phyloP scores from a whole-genome alignment of 129 eudicot genomes.

The Silybum marianum region DNA sequence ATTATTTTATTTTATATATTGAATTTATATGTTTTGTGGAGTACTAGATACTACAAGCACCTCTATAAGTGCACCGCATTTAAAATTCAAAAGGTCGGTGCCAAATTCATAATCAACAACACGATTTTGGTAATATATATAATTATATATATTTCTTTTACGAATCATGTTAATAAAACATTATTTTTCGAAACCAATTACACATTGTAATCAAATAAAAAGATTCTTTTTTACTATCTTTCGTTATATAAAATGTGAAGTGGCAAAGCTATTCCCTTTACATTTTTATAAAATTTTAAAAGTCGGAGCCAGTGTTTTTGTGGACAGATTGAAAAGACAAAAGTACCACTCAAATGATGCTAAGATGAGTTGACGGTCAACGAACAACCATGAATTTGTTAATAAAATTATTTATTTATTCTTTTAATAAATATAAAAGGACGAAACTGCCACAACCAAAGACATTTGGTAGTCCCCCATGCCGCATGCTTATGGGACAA shows the following conservation, averaged over 20 bases:
- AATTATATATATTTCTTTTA: not conserved
- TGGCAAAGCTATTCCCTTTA: not conserved
- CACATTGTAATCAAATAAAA: not conserved
- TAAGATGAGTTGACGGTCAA: conserved; percentile 19
- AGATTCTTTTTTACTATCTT: not conserved
- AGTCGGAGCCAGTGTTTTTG: not conserved
- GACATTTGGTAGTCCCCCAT: conserved; percentile 30
- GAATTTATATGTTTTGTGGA: conserved; percentile 2
- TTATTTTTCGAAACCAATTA: not conserved
- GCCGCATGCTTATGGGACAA: conserved; percentile 13
- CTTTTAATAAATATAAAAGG: conserved; percentile 16
- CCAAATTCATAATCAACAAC: not conserved
- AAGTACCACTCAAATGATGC: conserved; percentile 5
- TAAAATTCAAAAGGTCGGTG: conserved; percentile 31
- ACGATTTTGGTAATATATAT: not conserved
- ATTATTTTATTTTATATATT: not conserved
- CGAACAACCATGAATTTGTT: not conserved
- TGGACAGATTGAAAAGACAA: conserved; percentile 25
- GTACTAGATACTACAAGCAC: conserved; percentile 1
- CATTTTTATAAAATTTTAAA: not conserved
- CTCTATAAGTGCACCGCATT: not conserved
- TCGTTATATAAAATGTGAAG: conserved; percentile 1
- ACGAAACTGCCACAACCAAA: conserved; percentile 34
- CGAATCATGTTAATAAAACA: not conserved
- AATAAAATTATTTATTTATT: not conserved